Evolutionary conservation across 306 rosid species (phyloP).

Genomic region (Ziziphus jujuba): DNA sequence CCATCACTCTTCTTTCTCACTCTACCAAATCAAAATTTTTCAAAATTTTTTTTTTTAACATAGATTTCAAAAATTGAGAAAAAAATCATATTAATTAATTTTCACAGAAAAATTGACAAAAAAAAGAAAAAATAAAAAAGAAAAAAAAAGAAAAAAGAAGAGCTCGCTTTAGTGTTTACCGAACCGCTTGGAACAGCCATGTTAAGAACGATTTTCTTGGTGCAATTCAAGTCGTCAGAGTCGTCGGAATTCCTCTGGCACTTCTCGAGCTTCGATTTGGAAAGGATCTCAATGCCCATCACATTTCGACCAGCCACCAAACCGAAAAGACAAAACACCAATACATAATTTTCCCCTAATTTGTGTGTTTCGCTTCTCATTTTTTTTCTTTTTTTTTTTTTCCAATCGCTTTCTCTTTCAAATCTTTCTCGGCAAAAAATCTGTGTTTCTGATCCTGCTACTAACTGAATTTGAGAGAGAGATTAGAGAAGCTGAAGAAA

Average conservation of each 20-base stretch:
- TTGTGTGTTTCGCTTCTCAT: constrained; percentile 17
- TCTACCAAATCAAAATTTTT: too few relatives aligned
- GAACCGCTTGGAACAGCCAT: constrained; percentile 90
- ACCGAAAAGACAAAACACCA: constrained; percentile 33
- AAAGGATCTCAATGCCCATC: constrained; percentile 66
- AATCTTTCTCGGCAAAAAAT: background rate
- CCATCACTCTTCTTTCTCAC: too few relatives aligned
- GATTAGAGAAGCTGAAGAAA: too few relatives aligned
- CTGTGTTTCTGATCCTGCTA: background rate
- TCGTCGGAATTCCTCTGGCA: constrained; percentile 73
- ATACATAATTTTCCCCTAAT: constrained; percentile 6
- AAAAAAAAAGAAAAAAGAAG: too few relatives aligned
- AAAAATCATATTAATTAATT: too few relatives aligned
- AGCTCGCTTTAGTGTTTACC: constrained; percentile 36
- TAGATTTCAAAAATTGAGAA: too few relatives aligned
- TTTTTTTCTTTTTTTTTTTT: background rate
- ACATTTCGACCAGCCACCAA: constrained; percentile 10
- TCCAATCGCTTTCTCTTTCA: background rate
- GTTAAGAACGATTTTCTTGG: constrained; percentile 73
- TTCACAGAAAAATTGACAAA: too few relatives aligned
- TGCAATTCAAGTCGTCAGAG: constrained; percentile 68
- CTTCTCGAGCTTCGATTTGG: constrained; percentile 86
- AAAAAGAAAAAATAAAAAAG: too few relatives aligned
- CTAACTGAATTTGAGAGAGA: too few relatives aligned
- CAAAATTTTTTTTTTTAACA: too few relatives aligned